Evolutionary conservation across 2,329 filamentous ascomycete species (phyloP), one percentile per base, ranked within the genome.

Genomic region (Cladosporium oxysporum): DNA sequence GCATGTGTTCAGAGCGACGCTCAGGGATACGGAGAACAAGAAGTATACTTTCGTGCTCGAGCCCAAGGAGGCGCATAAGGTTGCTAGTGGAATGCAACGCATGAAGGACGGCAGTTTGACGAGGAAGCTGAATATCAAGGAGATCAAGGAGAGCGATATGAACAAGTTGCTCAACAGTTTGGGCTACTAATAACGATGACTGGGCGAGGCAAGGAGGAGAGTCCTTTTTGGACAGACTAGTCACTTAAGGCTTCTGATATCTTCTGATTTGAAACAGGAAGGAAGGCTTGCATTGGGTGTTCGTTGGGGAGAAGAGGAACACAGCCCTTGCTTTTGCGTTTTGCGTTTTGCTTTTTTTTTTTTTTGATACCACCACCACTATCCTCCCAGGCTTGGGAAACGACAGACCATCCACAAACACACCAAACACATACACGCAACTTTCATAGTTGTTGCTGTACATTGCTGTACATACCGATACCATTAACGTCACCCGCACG

Each of bases 41-140:
- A 82, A 82, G 70, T 89, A 87, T 71, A 83, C 88, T 69, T 89
- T 89, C 70, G 79, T 89, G 23, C 75, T 89, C 62, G 81, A 83
- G 52, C 82, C 87, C 65, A 81, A 78, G 18, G 87, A 89, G 73
- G 85, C 83, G 44, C 89, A 86, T 85, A 89, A 89, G 74, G 83
- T 89, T 23, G 84, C 83, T 0, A 77, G 85, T 49, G 87, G 87
- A 1, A 75, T 89, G 52, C 81, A 86, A 73, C 79, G 83, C 29
- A 76, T 89, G 67, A 79, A 83, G 58, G 82, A 83, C 68, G 86
- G 87, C 18, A 83, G 81, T 64, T 82, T 85, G 71, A 85, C 87
- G 33, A 77, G 85, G 66, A 80, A 82, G 31, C 68, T 89, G 71
- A 83, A 82, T 18, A 83, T 85, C 49, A 82, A 80, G 64, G 82